Evolutionary conservation across 768 basidiomycete genomes (phyloP), one percentile per base, ranked within the genome.

Genomic region (Lentinula sp.): DNA sequence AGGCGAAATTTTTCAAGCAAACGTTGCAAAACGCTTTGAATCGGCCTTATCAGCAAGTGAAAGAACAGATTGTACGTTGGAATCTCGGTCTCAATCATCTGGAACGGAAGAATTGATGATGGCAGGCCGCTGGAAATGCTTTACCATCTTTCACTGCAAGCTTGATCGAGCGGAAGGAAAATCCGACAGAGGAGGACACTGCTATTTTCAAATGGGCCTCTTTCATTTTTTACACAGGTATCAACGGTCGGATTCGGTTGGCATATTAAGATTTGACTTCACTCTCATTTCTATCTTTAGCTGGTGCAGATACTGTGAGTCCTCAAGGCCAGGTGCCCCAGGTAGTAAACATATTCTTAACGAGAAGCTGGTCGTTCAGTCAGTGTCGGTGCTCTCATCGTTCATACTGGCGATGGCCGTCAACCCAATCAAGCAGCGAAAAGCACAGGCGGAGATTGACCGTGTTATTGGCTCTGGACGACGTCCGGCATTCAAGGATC

Each of bases 391-490:
- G n/a, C 45, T 59, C 13, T 16, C 18, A 35, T 50, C 67, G 5
- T 67, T 67, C 57, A 35, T 67, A 18, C 62, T 62, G 2, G 59
- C 60, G 16, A 67, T 67, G 66, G 23, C 49, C 12, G 18, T 67
- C 16, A 57, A 61, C 53, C 64, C 66, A 1, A 61, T 60, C 20
- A 62, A 62, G 13, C 67, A 67, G 51, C 55, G 57, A n/a, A 61
- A 61, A 43, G 61, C 61, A 6, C 57, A 58, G 28, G 48, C 13
- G n/a, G 61, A 62, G 16, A 49, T 62, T 48, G 45, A 50, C 39
- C 35, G 43, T 64, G 33, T 65, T 59, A 16, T 69, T 23, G 70
- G 70, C 7, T 16, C 16, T 13, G 59, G 62, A 20, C 53, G 68
- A 15, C 62, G 68, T 35, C 70, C 70, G 2, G 62, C 32, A 6